Evolutionary conservation across 2,329 filamentous ascomycete species (phyloP), one percentile per base, ranked within the genome.

Genomic region (Aspergillus tubingensis): DNA sequence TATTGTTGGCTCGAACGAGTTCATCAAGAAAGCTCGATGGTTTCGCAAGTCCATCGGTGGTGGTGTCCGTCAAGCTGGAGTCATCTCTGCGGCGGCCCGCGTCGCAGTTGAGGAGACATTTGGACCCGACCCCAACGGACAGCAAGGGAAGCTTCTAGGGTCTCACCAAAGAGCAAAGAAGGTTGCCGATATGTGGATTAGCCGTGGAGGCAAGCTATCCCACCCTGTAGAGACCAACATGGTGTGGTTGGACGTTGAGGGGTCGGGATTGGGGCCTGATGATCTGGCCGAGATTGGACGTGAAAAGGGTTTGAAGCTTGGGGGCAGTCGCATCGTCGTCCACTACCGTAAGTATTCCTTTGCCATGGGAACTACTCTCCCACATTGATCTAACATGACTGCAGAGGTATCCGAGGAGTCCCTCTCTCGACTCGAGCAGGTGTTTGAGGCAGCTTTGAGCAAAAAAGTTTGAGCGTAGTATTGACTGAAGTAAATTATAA

Each of bases 201-300:
- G 77, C 15, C 80, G 88, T 54, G 91, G 91, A 4, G 92, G 91
- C 1, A 86, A 84, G 75, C 76, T 92, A 59, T 76, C 82, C 19
- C 82, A 88, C 61, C 88, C 90, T 0, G 88, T 90, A 1, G 88
- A 96, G 71, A 96, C 92, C n/a, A 96, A 96, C 77, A 96, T 96
- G 91, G 86, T 91, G 36, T 96, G 91, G 91, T 71, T 96, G 60
- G 88, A 96, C 73, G 79, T 95, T 15, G 83, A 86, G 30, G 82
- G 83, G 1, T 83, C 85, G 10, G 84, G 85, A 0, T 73, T 88
- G 32, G 77, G 79, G 3, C 72, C 72, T 4, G 80, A 83, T 54
- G 79, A 83, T 43, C 84, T 88, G 62, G 81, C 84, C 8, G 78
- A 81, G 59, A 74, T 84, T 39, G 86, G 81, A 2, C 76, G 83